Percentiles rank a stretch among this genome's conserved stretches.
Evolutionary conservation across 2,329 filamentous ascomycete genomes (phyloP).

Genomic region (Pseudopyrenochaeta lycopersici): DNA sequence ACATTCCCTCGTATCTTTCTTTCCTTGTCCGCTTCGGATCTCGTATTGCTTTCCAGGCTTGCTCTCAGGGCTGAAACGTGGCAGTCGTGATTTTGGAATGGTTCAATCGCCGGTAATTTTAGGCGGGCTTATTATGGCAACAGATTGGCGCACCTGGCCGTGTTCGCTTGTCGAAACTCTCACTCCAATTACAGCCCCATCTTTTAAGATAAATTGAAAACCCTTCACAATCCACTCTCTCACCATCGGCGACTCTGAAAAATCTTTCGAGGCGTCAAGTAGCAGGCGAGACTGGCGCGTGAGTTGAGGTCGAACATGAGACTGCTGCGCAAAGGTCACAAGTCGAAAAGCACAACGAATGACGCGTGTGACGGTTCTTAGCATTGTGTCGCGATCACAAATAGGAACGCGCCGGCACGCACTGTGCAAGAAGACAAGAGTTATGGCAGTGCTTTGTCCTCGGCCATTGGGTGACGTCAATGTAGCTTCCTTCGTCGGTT

Average conservation of each 20-base stretch:
- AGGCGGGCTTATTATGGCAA: constrained; percentile 1
- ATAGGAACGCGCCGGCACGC: not conserved
- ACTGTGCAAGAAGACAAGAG: not conserved
- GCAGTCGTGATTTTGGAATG: constrained; percentile 1
- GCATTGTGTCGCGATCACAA: not conserved
- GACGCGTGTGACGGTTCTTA: too few relatives aligned
- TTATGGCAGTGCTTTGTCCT: not conserved
- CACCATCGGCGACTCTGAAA: not conserved
- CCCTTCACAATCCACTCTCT: not conserved
- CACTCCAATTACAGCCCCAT: not conserved
- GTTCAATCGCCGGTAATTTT: not conserved
- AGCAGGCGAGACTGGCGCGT: not conserved
- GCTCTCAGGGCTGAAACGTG: constrained; percentile 9
- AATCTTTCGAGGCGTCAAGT: not conserved
- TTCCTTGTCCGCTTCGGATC: too few relatives aligned
- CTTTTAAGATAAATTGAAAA: not conserved
- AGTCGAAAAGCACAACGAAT: not conserved
- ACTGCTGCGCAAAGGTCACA: not conserved
- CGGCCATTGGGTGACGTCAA: not conserved
- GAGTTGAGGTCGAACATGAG: not conserved
- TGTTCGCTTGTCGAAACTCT: not conserved
- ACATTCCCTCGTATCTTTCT: constrained; percentile 14
- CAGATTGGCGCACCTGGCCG: not conserved
- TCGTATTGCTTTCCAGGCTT: constrained; percentile 19
- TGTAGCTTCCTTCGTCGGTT: not conserved